Base-by-base conservation (phyloP, 2,329 filamentous ascomycete genomes). In the Diaporthe sp. region DNA sequence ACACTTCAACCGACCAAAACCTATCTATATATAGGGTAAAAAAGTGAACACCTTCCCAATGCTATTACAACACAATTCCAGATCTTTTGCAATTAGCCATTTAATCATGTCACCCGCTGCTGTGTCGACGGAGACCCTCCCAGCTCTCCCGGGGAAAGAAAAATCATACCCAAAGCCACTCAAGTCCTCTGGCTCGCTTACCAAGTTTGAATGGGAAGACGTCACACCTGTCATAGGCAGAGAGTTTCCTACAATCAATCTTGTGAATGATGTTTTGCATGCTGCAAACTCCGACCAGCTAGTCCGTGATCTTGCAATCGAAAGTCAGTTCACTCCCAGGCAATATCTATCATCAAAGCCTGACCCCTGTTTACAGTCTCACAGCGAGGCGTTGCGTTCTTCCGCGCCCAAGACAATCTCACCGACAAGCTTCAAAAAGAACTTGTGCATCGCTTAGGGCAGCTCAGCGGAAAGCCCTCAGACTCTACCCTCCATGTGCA, bases 301-400 rank as follows among this genome's bases (percentile, higher is more conserved):
- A 3, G n/a, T 76, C 13, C 70, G 75, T n/a, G 75, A 76, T 50
- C 70, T 76, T 38, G 75, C 75, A 1, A 73, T 76, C 28, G 70
- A 67, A 25, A 75, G 75, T 75, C 22, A 74, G 82, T 38, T 47
- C 8, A 54, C 17, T 2, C 13, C 35, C 28, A 10, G n/a, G n/a
- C n/a, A 22, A 6, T 28, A 10, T n/a, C 9, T 47, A 47, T 13
- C 47, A 28, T 0, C 9, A 22, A 7, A 64, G 28, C 17, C 68
- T 52, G 19, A 57, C 10, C 2, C 3, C 25, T 13, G 7, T 17
- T n/a, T 15, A 28, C 68, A 87, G 86, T 89, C 73, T 87, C 86
- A n/a, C 84, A 85, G 76, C 84, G 87, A 9, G 86, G 86, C 12
- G 87, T 89, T 15, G 86, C 88, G 50, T 88, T 88, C 79, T 86